These are phyloP conservation scores for Solanum paucissectum DNA, from an alignment of 257 asterid genomes.

Conservation along the genomic window DNA sequence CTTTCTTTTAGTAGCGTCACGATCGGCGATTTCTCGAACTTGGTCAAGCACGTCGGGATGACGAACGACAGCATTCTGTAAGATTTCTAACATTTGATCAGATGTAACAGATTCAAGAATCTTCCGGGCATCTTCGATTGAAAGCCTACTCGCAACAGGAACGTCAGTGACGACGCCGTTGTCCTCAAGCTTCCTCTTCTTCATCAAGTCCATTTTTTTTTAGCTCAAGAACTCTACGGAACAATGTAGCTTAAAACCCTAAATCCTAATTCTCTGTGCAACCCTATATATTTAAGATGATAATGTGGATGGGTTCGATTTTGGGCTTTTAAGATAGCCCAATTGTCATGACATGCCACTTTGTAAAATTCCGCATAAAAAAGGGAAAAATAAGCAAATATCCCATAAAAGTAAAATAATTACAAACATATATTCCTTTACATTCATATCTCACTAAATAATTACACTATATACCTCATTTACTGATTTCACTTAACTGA, in stretches of 20 bases:
- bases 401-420: no score
- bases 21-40: conserved; percentile 52
- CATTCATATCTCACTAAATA: no score
- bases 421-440: no score
- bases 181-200: conserved; percentile 63
- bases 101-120: conserved; percentile 54
- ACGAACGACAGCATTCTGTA: conserved; percentile 47
- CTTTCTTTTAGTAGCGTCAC: conserved; percentile 59
- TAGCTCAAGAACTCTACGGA: background rate
- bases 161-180: conserved; percentile 36
- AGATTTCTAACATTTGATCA: conserved; percentile 54
- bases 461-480: no score
- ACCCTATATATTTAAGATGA: background rate
- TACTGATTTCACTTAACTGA: no score
- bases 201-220: conserved; percentile 38
- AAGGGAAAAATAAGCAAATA: no score
- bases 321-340: background rate
- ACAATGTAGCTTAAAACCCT: conserved; percentile 4
- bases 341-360: background rate
- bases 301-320: background rate
- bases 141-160: conserved; percentile 26
- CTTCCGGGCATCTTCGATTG: conserved; percentile 50
- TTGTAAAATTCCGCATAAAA: no score
- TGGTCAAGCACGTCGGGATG: conserved; percentile 64
- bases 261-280: background rate